These are phyloP conservation scores for Annulohypoxylon truncatum DNA, from an alignment of 2,329 filamentous ascomycete genomes.

Conservation along the genomic window DNA sequence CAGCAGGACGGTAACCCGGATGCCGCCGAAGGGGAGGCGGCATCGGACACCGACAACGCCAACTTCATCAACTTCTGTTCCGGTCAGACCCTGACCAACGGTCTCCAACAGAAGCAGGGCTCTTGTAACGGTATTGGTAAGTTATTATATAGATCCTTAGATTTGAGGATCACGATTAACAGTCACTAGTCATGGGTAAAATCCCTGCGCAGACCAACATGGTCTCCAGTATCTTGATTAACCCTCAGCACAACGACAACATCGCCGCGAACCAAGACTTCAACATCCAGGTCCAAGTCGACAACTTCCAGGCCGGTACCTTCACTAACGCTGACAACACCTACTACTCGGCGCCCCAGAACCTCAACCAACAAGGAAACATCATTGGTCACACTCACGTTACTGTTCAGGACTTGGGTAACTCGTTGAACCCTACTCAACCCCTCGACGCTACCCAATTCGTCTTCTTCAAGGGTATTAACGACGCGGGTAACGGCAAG, in stretches of 20 bases:
- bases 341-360: slow-evolving; percentile 71
- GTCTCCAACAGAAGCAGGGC: slow-evolving; percentile 65
- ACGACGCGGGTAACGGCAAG: slow-evolving; percentile 67
- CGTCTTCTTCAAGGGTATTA: slow-evolving; percentile 75
- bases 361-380: slow-evolving; percentile 59
- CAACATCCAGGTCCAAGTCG: slow-evolving; percentile 62
- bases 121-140: slow-evolving; percentile 73
- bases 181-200: slow-evolving; percentile 65
- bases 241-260: slow-evolving; percentile 64
- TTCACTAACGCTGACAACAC: slow-evolving; percentile 71
- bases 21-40: slow-evolving; percentile 59
- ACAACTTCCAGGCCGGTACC: slow-evolving; percentile 66
- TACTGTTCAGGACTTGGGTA: slow-evolving; percentile 67
- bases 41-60: slow-evolving; percentile 64
- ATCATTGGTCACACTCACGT: slow-evolving; percentile 71
- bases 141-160: slow-evolving; percentile 43
- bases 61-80: slow-evolving; percentile 74
- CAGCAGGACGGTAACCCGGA: slow-evolving; percentile 48
- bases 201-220: slow-evolving; percentile 67
- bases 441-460: slow-evolving; percentile 66
- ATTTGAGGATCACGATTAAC: slow-evolving; percentile 19
- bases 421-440: slow-evolving; percentile 60
- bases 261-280: slow-evolving; percentile 62
- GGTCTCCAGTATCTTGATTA: slow-evolving; percentile 67
- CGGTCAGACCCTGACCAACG: slow-evolving; percentile 68